phyloP scores from a whole-genome alignment of 345 rosid genomes.

The Camelina neglecta region DNA sequence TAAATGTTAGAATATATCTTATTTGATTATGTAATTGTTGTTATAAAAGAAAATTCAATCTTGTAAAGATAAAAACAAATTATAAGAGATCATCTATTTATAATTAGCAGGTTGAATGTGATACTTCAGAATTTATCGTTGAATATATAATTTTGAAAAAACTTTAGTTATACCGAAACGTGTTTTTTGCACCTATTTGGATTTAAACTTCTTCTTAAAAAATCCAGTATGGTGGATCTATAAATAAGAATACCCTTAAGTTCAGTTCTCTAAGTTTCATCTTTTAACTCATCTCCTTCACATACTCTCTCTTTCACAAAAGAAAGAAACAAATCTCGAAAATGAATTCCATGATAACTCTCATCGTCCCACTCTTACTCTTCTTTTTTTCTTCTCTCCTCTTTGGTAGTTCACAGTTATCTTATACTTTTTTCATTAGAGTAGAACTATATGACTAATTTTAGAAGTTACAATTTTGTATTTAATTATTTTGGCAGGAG shows the following conservation, averaged over 20 bases:
- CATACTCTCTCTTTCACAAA: constrained; percentile 15
- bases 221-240: background rate
- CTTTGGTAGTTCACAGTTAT: constrained; percentile 24
- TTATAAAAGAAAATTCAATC: too few species aligned
- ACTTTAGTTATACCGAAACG: too few species aligned
- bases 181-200: too few species aligned
- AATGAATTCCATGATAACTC: constrained; percentile 19
- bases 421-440: background rate
- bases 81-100: too few species aligned
- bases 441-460: background rate
- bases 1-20: too few species aligned
- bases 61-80: too few species aligned
- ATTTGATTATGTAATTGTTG: too few species aligned
- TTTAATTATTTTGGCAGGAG: constrained; percentile 16
- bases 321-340: constrained; percentile 7
- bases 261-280: background rate
- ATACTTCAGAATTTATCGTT: too few species aligned
- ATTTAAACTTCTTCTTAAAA: too few species aligned
- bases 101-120: too few species aligned
- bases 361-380: constrained; percentile 11
- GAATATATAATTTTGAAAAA: too few species aligned
- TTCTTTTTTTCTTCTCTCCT: background rate
- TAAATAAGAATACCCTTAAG: constrained; percentile 2
- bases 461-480: background rate
- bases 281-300: constrained; percentile 1